phyloP scores from a whole-genome alignment of 2,329 filamentous ascomycete species.

The Sclerotinia sclerotiorum region DNA sequence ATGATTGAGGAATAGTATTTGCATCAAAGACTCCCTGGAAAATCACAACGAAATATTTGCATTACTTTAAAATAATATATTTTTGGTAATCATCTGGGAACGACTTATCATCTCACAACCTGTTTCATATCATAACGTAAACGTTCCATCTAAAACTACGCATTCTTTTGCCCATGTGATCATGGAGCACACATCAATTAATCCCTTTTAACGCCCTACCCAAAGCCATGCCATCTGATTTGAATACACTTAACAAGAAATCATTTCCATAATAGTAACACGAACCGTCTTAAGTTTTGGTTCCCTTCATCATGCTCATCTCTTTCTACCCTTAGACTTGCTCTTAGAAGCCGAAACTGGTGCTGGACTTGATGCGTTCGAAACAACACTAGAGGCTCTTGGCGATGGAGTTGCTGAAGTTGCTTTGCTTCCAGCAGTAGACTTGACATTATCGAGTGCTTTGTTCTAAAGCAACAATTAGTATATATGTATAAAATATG shows the following conservation, averaged over 20 bases:
- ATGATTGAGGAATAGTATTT: not conserved
- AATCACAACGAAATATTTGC: too few species aligned
- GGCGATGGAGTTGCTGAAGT: constrained; percentile 72
- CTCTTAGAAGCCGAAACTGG: constrained; percentile 40
- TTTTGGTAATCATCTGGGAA: not conserved
- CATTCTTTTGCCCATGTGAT: constrained; percentile 1
- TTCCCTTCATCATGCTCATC: constrained; percentile 34
- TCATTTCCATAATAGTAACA: constrained; percentile 19
- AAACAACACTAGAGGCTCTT: constrained; percentile 83
- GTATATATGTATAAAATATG: constrained; percentile 4
- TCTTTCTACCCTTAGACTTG: constrained; percentile 56
- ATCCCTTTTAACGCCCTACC: constrained; percentile 15
- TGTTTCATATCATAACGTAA: constrained; percentile 12
- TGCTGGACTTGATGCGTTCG: constrained; percentile 60
- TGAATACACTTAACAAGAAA: constrained; percentile 10
- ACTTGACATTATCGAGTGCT: constrained; percentile 84
- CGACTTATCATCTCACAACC: not conserved
- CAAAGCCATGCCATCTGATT: constrained; percentile 14
- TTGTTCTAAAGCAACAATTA: constrained; percentile 68
- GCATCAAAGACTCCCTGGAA: not conserved
- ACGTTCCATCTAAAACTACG: constrained; percentile 12
- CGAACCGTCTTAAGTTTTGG: not conserved
- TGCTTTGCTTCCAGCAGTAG: constrained; percentile 64
- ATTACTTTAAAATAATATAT: not conserved
- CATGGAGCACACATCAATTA: not conserved